Evolutionary conservation across 2,329 filamentous ascomycete genomes (phyloP), one percentile per base, ranked within the genome.

Genomic region (Neofusicoccum kwambonambiense): DNA sequence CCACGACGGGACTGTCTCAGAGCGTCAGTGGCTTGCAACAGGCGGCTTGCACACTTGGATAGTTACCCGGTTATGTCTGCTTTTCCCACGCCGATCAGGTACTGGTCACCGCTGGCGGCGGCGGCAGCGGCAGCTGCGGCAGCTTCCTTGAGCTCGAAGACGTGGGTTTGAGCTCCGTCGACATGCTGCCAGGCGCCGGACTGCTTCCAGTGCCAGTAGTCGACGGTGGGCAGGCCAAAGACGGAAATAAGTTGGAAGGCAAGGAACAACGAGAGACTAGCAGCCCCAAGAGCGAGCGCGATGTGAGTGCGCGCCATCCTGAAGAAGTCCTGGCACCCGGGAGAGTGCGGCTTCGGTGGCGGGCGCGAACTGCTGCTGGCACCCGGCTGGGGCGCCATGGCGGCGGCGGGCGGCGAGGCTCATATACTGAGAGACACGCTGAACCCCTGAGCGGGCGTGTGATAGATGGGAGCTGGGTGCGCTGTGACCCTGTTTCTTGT

Each of bases 1-100:
- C 92, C 22, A 96, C 93, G 12, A 96, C 92, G 0, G 93, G 92
- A 2, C 91, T 87, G 8, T 27, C 17, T 39, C 49, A 19, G 35
- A 15, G 54, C 31, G 42, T 65, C 31, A 60, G 52, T 35, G 35
- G 27, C 63, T 44, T 52, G 22, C 47, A 39, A 22, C 12, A 19
- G 44, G 12, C 35, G n/a, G 47, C 19, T 22, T 7, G 37, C 22
- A 27, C 51, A 44, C 13, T 12, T 15, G 8, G 13, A 47, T 13
- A 22, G 11, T 31, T 81, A 88, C 84, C 89, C 89, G 56, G 89
- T 91, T 69, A 91, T 89, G 74, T 91, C 89, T 11, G 86, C 89
- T 75, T 89, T 91, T 31, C 89, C 89, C 22, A 89, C 87, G 22
- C 89, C 89, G 19, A 91, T 76, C 7, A 90, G 75, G 71, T 90